Evolutionary conservation across 2,329 filamentous ascomycete species (phyloP), one percentile per base, ranked within the genome.

Genomic region (Boeremia exigua): DNA sequence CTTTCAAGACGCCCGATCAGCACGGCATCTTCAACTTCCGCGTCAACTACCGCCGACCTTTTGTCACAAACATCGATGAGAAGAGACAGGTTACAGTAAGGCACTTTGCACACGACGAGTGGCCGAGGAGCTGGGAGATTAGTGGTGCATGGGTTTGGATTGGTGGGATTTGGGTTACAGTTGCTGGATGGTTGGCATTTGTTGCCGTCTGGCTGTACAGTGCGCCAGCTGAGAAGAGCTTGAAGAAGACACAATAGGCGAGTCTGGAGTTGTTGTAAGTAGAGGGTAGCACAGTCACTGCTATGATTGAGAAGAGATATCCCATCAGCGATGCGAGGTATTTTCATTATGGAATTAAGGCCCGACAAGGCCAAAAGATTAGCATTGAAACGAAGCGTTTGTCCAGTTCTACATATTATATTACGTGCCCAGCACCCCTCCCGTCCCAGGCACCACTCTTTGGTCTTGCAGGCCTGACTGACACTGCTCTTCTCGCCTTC

Each of bases 1-100:
- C 85, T 23, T 97, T 99, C 79, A 89, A 83, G 61, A 84, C 94
- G 4, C 95, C 95, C 4, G 95, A 99, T 75, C 95, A 99, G 79
- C 95, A 99, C 80, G 95, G 95, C 73, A 97, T 99, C 79, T 99
- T 98, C 84, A 96, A 96, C 80, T 98, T 99, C 84, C 87, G 88
- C 73, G 84, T 98, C 77, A 96, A 97, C 83, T 97, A 98, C 84
- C 96, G 96, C 82, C 88, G 95, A 6, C 92, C 94, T 1, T 96
- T 97, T 82, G 79, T 96, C 66, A 95, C 87, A 69, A 89, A 88
- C 74, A 75, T 99, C 48, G 93, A 97, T 73, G 92, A 97, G 81
- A 98, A 98, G 86, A 86, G 88, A 67, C 95, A 94, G 19, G 93
- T 98, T 48, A 96, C 93, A 0, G 92, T 99, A 29, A 86, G 95